A percentile compares a stretch with the other conserved stretches of the same genome.
These are phyloP conservation scores for Agrocybe chaxingu DNA, from an alignment of 768 basidiomycete species.

Conservation along the genomic window DNA sequence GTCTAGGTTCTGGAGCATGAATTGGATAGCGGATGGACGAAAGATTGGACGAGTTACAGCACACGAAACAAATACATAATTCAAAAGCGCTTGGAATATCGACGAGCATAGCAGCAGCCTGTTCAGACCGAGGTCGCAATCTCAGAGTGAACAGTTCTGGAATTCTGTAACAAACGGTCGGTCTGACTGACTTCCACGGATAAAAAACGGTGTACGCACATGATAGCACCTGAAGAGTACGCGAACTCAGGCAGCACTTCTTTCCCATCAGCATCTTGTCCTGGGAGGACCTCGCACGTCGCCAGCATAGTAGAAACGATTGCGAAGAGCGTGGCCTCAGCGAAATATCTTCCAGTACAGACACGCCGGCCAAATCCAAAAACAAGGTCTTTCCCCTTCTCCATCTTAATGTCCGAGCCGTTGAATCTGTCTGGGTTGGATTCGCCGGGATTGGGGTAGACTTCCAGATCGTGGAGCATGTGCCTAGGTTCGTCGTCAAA, in stretches of 20 bases:
- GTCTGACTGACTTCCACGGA: neutral
- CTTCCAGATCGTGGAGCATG: slow-evolving; percentile 52
- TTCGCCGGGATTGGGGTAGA: slow-evolving; percentile 47
- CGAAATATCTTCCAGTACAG: slow-evolving; percentile 40
- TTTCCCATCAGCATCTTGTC: slow-evolving; percentile 23
- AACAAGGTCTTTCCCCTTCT: slow-evolving; percentile 31
- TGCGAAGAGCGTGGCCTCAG: slow-evolving; percentile 25
- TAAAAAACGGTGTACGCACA: slow-evolving; percentile 11
- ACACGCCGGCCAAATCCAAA: slow-evolving; percentile 41
- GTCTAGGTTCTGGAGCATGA: no score
- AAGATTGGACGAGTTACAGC: no score
- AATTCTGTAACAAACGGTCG: neutral
- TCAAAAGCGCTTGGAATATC: slow-evolving; percentile 3
- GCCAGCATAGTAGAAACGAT: slow-evolving; percentile 28
- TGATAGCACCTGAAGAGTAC: slow-evolving; percentile 15
- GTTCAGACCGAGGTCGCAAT: slow-evolving; percentile 16
- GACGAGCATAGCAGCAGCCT: slow-evolving; percentile 12
- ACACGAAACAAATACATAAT: neutral
- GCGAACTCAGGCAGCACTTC: slow-evolving; percentile 18
- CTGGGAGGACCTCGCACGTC: slow-evolving; percentile 29
- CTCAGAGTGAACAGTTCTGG: slow-evolving; percentile 13
- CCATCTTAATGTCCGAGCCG: slow-evolving; percentile 29
- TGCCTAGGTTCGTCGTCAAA: slow-evolving; percentile 25
- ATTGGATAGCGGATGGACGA: no score
- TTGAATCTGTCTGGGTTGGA: slow-evolving; percentile 65